A percentile compares a stretch with the other conserved stretches of the same genome.
phyloP scores from a whole-genome alignment of 2,329 filamentous ascomycete genomes.

The Fusarium bactridioides region DNA sequence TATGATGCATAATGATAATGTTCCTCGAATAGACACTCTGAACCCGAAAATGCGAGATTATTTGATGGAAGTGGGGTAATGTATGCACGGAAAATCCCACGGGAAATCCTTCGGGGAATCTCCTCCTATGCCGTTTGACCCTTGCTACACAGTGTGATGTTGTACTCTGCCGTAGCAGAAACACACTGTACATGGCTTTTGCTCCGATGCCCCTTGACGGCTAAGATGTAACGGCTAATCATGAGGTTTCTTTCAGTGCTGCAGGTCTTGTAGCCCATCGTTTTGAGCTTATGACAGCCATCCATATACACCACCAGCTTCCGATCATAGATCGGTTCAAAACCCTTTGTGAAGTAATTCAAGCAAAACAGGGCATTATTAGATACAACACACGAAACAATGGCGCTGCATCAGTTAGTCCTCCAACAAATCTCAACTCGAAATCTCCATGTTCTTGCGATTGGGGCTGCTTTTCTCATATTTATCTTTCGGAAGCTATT shows the following conservation, averaged over 20 bases:
- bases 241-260: neutral
- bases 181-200: neutral
- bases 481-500: neutral
- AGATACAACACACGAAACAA: neutral
- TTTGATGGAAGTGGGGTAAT: neutral
- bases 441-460: neutral
- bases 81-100: neutral
- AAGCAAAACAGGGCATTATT: no score
- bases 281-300: neutral
- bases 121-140: neutral
- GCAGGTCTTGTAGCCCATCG: neutral
- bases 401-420: neutral
- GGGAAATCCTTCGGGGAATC: neutral
- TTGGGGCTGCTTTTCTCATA: neutral
- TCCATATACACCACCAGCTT: neutral
- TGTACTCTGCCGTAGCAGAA: fast-evolving
- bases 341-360: no score
- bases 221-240: no score
- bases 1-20: no score
- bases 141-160: neutral
- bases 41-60: neutral
- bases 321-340: no score
- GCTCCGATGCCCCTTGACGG: neutral
- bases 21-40: neutral
- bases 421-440: neutral